Evolutionary conservation across 1,284 basidiomycete species (phyloP), one percentile per base, ranked within the genome.

Genomic region (Fomitopsis betulina): DNA sequence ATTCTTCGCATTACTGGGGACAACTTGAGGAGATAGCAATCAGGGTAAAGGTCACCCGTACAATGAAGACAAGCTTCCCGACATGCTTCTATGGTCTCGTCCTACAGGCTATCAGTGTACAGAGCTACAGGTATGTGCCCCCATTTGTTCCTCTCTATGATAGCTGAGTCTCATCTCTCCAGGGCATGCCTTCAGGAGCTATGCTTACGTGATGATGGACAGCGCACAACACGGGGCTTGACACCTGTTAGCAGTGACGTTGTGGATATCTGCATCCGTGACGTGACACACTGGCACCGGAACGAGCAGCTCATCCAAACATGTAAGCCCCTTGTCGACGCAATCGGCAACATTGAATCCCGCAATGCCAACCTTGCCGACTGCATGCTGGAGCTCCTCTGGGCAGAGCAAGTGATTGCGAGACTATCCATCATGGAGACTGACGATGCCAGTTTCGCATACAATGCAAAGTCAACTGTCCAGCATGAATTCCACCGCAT

Each of bases 341-440:
- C 65, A 0, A 71, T 73, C 50, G 70, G 70, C 3, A 67, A 73
- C 47, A 55, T 67, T 17, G 67, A 74, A 52, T 61, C 63, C 12
- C 62, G 63, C 1, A 55, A 72, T 17, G 60, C 66, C 13, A 72
- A 60, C 8, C 65, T 74, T 9, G 70, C 72, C 5, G 68, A 71
- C 55, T 73, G 72, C 60, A 73, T 73, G 71, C 65, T 74, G 7
- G 63, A 72, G 53, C 58, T 72, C 2, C 68, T 74, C 12, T 55
- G 60, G 10, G 63, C 60, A 54, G 65, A 64, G 21, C 59, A 60
- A 7, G 50, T 58, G 7, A 62, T 73, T 30, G 54, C 32, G 2
- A 51, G 58, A 7, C 56, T 71, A 47, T 17, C 21, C 0, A 23
- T 65, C 2, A 56, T 62, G 15, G 56, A 60, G 5, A 60, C 55